Conservation (phyloP, 129 eudicot genomes). For the Pittosporum tobira region DNA sequence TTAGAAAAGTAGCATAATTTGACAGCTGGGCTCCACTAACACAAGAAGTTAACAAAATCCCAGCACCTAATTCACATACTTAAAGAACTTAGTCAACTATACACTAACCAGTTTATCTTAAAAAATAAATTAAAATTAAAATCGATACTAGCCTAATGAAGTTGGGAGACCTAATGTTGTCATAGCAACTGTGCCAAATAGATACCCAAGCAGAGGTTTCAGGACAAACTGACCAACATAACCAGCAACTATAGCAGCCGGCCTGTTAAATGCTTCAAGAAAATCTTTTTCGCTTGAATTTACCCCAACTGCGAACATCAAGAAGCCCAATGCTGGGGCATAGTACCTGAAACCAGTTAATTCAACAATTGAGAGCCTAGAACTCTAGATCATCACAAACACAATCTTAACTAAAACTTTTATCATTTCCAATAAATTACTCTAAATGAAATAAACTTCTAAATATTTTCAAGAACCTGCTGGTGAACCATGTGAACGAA, state of each 20-base stretch:
- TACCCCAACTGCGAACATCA: constrained; percentile 97
- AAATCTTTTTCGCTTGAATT: constrained; percentile 93
- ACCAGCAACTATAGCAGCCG: constrained; percentile 69
- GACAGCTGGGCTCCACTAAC: constrained; percentile 99
- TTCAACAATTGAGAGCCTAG: not conserved
- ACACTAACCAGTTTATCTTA: not conserved
- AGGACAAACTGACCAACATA: constrained; percentile 81
- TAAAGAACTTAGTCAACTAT: constrained; percentile 1
- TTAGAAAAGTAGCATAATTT: constrained; percentile 85
- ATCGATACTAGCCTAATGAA: constrained; percentile 48
- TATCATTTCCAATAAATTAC: too few species aligned
- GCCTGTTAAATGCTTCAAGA: constrained; percentile 83
- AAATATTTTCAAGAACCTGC: constrained; percentile 53
- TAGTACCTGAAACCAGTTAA: constrained; percentile 53
- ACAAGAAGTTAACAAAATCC: constrained; percentile 86
- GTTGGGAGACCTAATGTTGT: constrained; percentile 63
- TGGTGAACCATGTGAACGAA: constrained; percentile 96
- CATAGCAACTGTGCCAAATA: constrained; percentile 72
- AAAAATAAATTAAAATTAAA: not conserved
- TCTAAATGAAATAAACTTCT: too few species aligned
- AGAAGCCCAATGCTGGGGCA: constrained; percentile 95
- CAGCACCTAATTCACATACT: constrained; percentile 59
- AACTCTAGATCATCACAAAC: not conserved
- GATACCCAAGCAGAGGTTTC: constrained; percentile 79
- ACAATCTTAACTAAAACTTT: too few species aligned